A percentile compares a stretch with the other conserved stretches of the same genome.
These are phyloP conservation scores for Corymbia calophylla DNA, from an alignment of 441 rosid species.

Conservation along the genomic window DNA sequence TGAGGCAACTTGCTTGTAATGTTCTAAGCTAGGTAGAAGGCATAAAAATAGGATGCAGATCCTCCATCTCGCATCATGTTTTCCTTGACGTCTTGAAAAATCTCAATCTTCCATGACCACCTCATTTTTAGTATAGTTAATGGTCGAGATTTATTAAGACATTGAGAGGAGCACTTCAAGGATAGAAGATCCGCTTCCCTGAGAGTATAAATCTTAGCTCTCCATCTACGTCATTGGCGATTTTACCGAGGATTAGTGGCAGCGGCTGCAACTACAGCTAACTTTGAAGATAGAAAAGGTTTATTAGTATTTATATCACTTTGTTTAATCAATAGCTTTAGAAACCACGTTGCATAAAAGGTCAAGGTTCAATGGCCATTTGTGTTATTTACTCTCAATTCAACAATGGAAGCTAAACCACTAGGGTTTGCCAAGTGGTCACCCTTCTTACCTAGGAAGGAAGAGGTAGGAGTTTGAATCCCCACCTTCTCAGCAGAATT, in stretches of 20 bases:
- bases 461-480: too few species aligned
- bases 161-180: background rate
- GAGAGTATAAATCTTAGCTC: background rate
- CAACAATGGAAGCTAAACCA: background rate
- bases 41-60: accelerated
- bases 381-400: background rate
- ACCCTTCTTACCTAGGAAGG: too few species aligned
- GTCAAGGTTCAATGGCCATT: background rate
- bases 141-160: background rate
- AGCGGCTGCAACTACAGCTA: background rate
- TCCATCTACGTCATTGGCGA: background rate
- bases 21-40: background rate
- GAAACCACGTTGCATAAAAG: accelerated
- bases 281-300: background rate
- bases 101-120: background rate
- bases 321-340: accelerated
- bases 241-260: background rate
- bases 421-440: too few species aligned
- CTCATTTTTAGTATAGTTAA: background rate
- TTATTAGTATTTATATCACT: background rate
- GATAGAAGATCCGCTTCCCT: background rate
- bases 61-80: background rate
- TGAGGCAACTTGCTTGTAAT: background rate
- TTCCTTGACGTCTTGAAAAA: background rate
- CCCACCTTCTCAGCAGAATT: too few species aligned